Evolutionary conservation across 805 yeast genomes (phyloP).

Genomic region (Yarrowia hollandica): DNA sequence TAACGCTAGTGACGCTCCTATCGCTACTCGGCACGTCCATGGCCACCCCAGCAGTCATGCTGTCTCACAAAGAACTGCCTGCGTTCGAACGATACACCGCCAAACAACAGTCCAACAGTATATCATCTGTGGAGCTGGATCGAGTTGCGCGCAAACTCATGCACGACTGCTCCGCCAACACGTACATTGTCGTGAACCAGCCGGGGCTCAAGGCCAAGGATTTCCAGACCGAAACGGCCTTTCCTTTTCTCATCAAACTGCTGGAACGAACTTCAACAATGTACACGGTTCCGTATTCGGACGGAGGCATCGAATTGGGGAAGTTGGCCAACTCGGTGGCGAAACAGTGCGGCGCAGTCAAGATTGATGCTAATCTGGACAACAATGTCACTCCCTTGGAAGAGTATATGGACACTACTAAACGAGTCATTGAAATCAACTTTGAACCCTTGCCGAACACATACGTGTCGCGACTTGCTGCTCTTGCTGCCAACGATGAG

Average conservation of each 20-base stretch:
- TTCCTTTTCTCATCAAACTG: conserved; percentile 32
- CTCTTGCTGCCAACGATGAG: conserved; percentile 48
- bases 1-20: neutral
- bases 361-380: conserved; percentile 45
- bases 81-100: neutral
- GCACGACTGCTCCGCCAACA: conserved; percentile 51
- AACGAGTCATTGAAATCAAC: conserved; percentile 18
- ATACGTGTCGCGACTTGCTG: conserved; percentile 14
- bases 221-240: conserved; percentile 39
- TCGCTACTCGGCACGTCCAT: conserved; percentile 1
- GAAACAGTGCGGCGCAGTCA: conserved; percentile 52
- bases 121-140: conserved; percentile 20
- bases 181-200: conserved; percentile 53
- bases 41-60: conserved; percentile 24
- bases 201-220: conserved; percentile 57
- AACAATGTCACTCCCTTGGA: conserved; percentile 39
- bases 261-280: conserved; percentile 33
- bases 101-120: conserved; percentile 3
- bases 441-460: conserved; percentile 10
- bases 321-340: conserved; percentile 46
- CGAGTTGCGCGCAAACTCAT: conserved; percentile 37
- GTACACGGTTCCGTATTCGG: conserved; percentile 36
- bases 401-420: conserved; percentile 15
- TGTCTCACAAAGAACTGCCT: neutral
- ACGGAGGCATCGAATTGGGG: conserved; percentile 44